These are phyloP conservation scores for Rhodotorula graminis DNA, from an alignment of 768 basidiomycete species.

Conservation along the genomic window DNA sequence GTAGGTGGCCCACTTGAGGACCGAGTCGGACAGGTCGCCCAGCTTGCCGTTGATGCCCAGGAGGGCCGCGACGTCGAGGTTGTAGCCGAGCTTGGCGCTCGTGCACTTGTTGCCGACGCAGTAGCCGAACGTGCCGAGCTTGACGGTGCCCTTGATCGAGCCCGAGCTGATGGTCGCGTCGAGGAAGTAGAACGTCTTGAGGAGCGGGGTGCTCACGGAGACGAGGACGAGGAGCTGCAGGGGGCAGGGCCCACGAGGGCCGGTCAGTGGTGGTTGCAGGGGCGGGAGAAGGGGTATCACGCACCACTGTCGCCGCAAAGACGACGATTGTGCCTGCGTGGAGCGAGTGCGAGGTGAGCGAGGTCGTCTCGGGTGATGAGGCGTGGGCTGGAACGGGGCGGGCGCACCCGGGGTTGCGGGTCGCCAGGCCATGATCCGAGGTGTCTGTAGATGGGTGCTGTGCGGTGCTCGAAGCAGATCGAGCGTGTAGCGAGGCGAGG, in stretches of 20 bases:
- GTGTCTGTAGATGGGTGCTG: accelerated
- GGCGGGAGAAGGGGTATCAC: neutral
- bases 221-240: conserved; percentile 67
- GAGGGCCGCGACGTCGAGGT: conserved; percentile 77
- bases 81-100: conserved; percentile 74
- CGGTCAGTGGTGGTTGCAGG: no score
- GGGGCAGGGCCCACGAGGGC: no score
- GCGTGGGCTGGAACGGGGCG: neutral
- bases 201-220: conserved; percentile 80
- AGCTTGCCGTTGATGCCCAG: conserved; percentile 61
- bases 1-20: conserved; percentile 93
- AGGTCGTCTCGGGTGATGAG: neutral
- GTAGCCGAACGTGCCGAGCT: conserved; percentile 85
- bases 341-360: neutral
- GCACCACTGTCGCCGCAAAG: conserved; percentile 25
- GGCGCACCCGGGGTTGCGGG: conserved; percentile 16
- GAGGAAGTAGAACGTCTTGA: conserved; percentile 86
- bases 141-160: conserved; percentile 58
- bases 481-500: neutral
- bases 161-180: conserved; percentile 58
- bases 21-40: conserved; percentile 71
- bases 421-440: conserved; percentile 6
- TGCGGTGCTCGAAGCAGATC: neutral
- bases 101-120: conserved; percentile 72
- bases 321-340: conserved; percentile 34